Base-by-base conservation (phyloP, 495 filamentous ascomycete genomes). In the Lasiosphaeria ovina region DNA sequence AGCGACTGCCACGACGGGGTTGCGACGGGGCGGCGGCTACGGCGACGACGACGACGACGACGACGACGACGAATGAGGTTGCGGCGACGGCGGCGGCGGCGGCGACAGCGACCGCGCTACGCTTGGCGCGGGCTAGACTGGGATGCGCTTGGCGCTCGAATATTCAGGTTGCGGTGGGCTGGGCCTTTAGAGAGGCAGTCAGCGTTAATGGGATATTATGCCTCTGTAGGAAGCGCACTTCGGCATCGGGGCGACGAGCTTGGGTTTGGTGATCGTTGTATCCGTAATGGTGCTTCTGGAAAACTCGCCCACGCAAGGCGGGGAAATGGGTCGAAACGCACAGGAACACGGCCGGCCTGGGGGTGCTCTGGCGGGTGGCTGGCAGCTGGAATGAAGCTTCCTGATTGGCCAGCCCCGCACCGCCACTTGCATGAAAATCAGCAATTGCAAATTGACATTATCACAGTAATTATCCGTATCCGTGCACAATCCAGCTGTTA, bases 241-340 rank as follows among this genome's bases (percentile, higher is more conserved):
- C 2, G 40, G 17, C 34, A 12, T 10, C 49, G 48, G 36, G 35
- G 62, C 54, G 38, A 59, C 35, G 31, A 34, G 11, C 24, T n/a
- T 47, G 57, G 54, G 48, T 55, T 38, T 45, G 58, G 50, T 65
- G 62, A 68, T 68, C 66, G 66, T 66, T 68, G 66, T 24, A 24
- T 24, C 24, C 24, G 24, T 66, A 66, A 57, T 56, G 62, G 62
- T 59, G 66, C 47, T 16, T n/a, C 14, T 53, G 14, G 31, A 44
- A 44, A 24, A 24, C 24, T 24, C 24, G 57, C n/a, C 31, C 17
- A 6, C 35, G 55, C n/a, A 36, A 12, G n/a, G 56, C 32, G 38
- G 57, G 49, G 33, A 42, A 53, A 45, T 12, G 9, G 14, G 35
- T 3, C 40, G 35, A 49, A 38, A 17, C 10, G n/a, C 38, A 16